Evolutionary conservation across 2,329 filamentous ascomycete species (phyloP).

Genomic region (Boeremia lycopersici): DNA sequence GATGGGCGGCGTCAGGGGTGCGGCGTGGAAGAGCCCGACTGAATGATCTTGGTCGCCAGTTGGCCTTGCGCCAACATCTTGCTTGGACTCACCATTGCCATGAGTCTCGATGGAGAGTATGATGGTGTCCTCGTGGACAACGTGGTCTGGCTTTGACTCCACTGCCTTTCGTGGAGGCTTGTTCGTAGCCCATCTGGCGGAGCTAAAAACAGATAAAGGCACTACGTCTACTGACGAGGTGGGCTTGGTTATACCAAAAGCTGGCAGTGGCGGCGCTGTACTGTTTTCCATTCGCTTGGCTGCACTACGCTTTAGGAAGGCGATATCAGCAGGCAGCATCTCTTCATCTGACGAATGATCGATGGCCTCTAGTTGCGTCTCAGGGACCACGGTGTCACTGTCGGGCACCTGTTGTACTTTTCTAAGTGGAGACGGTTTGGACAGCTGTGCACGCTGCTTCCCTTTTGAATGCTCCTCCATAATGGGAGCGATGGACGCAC

Average conservation of each 20-base stretch:
- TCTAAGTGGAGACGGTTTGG: slow-evolving; percentile 29
- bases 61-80: background rate
- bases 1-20: background rate
- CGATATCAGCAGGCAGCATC: background rate
- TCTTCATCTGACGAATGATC: background rate
- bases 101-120: background rate
- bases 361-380: slow-evolving; percentile 24
- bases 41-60: background rate
- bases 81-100: background rate
- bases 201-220: background rate
- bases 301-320: background rate
- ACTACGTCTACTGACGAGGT: background rate
- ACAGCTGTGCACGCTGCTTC: slow-evolving; percentile 10
- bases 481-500: background rate
- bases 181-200: background rate
- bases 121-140: background rate
- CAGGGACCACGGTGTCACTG: slow-evolving; percentile 24
- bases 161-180: background rate
- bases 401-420: slow-evolving; percentile 27
- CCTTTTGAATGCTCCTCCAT: slow-evolving; percentile 23
- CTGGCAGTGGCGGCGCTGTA: background rate
- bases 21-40: background rate
- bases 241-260: background rate
- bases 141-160: background rate
- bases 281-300: background rate